Percentiles rank a stretch among this genome's conserved stretches.
Evolutionary conservation across 352 stramenopile genomes (phyloP).

Genomic region (Globisporangium acanthophoron): DNA sequence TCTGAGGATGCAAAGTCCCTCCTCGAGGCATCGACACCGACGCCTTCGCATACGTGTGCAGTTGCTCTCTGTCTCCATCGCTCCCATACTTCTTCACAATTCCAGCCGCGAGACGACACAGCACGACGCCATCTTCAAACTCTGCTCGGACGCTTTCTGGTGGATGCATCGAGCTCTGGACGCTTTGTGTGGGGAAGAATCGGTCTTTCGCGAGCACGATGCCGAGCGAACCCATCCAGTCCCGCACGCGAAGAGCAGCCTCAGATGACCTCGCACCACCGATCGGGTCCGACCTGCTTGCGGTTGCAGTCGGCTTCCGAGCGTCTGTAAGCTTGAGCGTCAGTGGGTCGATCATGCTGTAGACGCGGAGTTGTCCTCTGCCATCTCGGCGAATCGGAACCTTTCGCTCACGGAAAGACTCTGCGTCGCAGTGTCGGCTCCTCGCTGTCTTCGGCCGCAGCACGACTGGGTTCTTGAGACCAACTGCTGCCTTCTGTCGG

Average conservation of each 20-base stretch:
- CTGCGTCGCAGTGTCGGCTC: background rate
- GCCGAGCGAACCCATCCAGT: constrained; percentile 14
- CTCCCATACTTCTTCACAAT: constrained; percentile 12
- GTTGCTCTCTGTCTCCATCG: background rate
- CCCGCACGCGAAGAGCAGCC: background rate
- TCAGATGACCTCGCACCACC: background rate
- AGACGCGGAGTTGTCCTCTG: constrained; percentile 22
- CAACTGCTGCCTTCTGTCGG: background rate
- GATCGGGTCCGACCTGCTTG: too few species aligned
- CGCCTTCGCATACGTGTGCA: background rate
- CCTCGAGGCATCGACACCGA: background rate
- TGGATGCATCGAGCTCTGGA: background rate
- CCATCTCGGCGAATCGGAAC: constrained; percentile 14
- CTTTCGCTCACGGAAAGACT: background rate
- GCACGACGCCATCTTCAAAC: constrained; percentile 29
- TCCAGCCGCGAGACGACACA: constrained; percentile 28
- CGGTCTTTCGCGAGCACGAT: constrained; percentile 7
- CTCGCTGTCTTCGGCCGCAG: constrained; percentile 6
- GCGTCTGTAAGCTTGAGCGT: background rate
- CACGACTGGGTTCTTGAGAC: background rate
- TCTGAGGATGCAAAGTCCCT: constrained; percentile 5
- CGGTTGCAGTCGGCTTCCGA: background rate
- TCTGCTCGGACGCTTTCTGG: background rate
- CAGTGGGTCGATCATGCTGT: constrained; percentile 32
- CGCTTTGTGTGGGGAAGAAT: background rate